Evolutionary conservation across 2,329 filamentous ascomycete species (phyloP).

Genomic region (Exophiala spinifera): DNA sequence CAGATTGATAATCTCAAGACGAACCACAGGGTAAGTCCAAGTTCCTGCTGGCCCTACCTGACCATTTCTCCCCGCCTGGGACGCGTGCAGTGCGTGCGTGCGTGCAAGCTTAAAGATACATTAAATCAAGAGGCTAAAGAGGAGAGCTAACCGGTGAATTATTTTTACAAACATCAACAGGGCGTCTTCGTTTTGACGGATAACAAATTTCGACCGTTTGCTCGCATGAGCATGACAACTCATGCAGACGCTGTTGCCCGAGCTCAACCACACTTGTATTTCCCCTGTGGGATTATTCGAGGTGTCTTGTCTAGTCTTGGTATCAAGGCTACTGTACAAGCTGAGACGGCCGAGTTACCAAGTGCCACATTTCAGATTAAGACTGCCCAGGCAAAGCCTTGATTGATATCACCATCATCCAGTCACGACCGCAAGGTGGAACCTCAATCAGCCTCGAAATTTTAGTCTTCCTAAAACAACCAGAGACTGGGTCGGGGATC

Average conservation of each 20-base stretch:
- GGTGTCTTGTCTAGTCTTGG: conserved; percentile 91
- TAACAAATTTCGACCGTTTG: conserved; percentile 82
- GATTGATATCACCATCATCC: background rate
- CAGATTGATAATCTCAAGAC: conserved; percentile 99
- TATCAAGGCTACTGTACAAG: conserved; percentile 85
- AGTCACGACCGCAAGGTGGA: background rate
- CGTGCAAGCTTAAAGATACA: too few species aligned
- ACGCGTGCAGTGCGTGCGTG: background rate
- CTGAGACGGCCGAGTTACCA: conserved; percentile 82
- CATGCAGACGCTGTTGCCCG: conserved; percentile 68
- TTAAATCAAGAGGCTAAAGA: conserved; percentile 4
- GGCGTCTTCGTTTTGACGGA: conserved; percentile 97
- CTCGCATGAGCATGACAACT: conserved; percentile 80
- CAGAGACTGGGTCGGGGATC: too few species aligned
- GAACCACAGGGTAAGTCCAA: conserved; percentile 72
- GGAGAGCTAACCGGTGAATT: too few species aligned
- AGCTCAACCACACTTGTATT: conserved; percentile 80
- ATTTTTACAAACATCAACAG: conserved; percentile 41
- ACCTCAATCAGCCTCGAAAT: background rate
- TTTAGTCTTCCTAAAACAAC: background rate
- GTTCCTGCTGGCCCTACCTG: background rate
- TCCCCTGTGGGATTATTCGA: conserved; percentile 87
- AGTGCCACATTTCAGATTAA: conserved; percentile 95
- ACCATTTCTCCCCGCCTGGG: background rate
- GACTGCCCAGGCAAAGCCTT: conserved; percentile 45